Conservation (phyloP, 106 monocot genomes). For the Xerophyta viscosa region DNA sequence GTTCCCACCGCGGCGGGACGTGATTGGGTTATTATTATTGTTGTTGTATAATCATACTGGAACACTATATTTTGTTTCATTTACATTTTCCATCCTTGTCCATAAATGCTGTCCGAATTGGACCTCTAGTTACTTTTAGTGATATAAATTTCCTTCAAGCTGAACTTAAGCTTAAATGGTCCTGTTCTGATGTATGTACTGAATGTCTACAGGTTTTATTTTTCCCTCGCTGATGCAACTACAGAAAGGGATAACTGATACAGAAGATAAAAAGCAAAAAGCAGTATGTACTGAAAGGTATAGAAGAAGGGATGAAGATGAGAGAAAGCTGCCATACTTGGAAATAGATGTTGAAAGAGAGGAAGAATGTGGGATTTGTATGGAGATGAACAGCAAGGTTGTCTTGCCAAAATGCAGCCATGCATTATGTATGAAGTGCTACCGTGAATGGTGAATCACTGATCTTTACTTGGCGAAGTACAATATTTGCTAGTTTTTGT, state of each 20-base stretch:
- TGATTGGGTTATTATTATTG: too few species aligned
- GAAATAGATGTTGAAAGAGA: conserved; percentile 72
- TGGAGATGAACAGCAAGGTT: conserved; percentile 85
- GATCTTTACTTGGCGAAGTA: not conserved
- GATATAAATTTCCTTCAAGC: not conserved
- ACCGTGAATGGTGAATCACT: conserved; percentile 55
- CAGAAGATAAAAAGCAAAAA: conserved; percentile 84
- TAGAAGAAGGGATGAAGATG: conserved; percentile 41
- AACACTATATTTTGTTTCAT: too few species aligned
- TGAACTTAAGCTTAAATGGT: not conserved
- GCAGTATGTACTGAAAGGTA: conserved; percentile 67
- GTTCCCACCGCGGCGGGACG: too few species aligned
- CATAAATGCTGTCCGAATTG: too few species aligned
- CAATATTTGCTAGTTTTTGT: too few species aligned
- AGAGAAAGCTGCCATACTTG: conserved; percentile 21
- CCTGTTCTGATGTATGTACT: too few species aligned
- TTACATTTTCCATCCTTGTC: too few species aligned
- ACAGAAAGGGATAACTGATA: conserved; percentile 73
- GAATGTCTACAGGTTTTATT: conserved; percentile 50
- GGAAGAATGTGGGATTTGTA: conserved; percentile 88
- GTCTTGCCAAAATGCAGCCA: conserved; percentile 82
- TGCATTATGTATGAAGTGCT: conserved; percentile 77
- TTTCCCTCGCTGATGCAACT: conserved; percentile 71
- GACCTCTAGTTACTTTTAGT: not conserved
- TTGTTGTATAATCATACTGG: too few species aligned